These are phyloP conservation scores for Penicillium sp. DNA, from an alignment of 2,329 filamentous ascomycete species.

Conservation along the genomic window DNA sequence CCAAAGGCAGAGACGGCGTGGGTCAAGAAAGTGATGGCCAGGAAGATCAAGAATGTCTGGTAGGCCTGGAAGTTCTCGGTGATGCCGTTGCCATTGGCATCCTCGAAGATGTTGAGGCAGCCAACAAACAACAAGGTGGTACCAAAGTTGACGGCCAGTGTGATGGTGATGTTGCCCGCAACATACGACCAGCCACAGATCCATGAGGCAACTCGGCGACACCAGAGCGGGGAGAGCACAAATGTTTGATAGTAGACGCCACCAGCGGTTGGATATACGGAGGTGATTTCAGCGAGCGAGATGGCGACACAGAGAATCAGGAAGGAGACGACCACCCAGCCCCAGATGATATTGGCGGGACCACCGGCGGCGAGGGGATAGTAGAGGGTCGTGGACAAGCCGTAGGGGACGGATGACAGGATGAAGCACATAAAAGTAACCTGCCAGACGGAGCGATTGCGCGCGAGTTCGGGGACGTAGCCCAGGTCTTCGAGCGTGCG, in stretches of 20 bases:
- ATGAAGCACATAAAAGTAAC: conserved; percentile 55
- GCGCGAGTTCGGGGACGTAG: conserved; percentile 66
- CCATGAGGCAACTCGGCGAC: conserved; percentile 68
- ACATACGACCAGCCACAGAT: conserved; percentile 73
- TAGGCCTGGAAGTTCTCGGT: conserved; percentile 50
- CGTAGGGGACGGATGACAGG: conserved; percentile 72
- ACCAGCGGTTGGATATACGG: conserved; percentile 67
- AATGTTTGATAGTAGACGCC: conserved; percentile 72
- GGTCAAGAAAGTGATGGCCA: conserved; percentile 66
- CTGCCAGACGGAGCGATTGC: conserved; percentile 55
- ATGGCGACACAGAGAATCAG: conserved; percentile 65
- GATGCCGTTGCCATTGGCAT: conserved; percentile 50
- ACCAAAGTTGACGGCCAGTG: conserved; percentile 73
- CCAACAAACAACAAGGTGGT: conserved; percentile 57
- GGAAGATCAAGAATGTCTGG: conserved; percentile 71
- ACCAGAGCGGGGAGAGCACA: conserved; percentile 66
- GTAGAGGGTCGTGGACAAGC: conserved; percentile 68
- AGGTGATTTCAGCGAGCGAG: conserved; percentile 69
- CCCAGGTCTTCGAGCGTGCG: conserved; percentile 53
- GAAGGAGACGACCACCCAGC: conserved; percentile 66
- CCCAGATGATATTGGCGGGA: conserved; percentile 70
- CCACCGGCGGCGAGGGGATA: conserved; percentile 69
- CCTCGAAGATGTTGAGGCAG: conserved; percentile 59
- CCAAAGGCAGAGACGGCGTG: conserved; percentile 55
- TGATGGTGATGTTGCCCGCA: conserved; percentile 78